Conservation (phyloP, 2,329 filamentous ascomycete genomes). For the Leptographium galeiforme region DNA sequence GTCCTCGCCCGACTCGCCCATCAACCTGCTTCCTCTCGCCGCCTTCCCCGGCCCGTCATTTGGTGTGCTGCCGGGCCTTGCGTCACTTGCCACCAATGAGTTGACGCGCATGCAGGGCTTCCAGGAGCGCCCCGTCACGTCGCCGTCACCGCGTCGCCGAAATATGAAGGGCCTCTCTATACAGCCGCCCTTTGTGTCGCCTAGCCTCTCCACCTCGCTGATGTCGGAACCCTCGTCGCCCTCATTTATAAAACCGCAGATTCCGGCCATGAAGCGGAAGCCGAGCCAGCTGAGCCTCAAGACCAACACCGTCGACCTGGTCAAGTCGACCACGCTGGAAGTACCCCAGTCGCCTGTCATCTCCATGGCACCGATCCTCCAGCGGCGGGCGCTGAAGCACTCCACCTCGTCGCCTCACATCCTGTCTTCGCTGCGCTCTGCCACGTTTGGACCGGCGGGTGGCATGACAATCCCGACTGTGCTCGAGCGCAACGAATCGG, state of each 20-base stretch:
- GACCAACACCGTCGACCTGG: conserved; percentile 49
- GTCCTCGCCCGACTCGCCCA: conserved; percentile 81
- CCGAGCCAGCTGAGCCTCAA: conserved; percentile 69
- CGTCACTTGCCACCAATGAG: conserved; percentile 25
- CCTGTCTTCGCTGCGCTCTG: conserved; percentile 43
- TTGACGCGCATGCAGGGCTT: background rate
- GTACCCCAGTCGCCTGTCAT: conserved; percentile 42
- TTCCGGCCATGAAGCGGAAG: conserved; percentile 57
- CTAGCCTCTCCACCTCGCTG: conserved; percentile 31
- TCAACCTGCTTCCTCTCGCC: conserved; percentile 57
- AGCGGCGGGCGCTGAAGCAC: conserved; percentile 51
- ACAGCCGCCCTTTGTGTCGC: conserved; percentile 42
- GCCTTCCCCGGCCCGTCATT: conserved; percentile 53
- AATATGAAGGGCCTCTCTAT: conserved; percentile 79
- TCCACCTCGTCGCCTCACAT: conserved; percentile 56
- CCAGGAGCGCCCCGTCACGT: conserved; percentile 48
- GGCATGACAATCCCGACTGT: conserved; percentile 53
- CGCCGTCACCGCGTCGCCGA: conserved; percentile 57
- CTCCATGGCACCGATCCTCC: conserved; percentile 37
- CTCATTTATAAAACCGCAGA: conserved; percentile 67
- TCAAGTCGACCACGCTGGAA: conserved; percentile 34
- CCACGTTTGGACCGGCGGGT: conserved; percentile 45
- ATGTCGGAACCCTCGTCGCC: conserved; percentile 58
- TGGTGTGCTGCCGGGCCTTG: conserved; percentile 22
- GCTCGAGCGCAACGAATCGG: conserved; percentile 44